Evolutionary conservation across 2,329 filamentous ascomycete species (phyloP), one percentile per base, ranked within the genome.

Genomic region (Diaporthe ilicicola): DNA sequence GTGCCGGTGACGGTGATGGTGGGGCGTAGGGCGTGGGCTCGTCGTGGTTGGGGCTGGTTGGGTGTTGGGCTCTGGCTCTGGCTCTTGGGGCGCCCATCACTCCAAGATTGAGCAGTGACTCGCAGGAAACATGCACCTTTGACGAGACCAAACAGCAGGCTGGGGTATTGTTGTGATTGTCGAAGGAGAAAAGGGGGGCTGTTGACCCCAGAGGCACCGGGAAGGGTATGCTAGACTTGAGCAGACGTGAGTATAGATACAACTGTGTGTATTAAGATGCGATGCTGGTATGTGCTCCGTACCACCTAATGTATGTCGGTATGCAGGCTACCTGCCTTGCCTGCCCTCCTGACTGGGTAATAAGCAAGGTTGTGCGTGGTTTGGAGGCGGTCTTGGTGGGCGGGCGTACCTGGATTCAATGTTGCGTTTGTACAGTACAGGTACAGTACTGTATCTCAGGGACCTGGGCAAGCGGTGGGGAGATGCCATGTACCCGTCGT

Each of bases 21-120:
- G 56, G 56, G 56, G 56, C 8, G 17, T 10, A 19, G 59, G 44
- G 75, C 75, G 73, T 77, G 76, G 76, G 77, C 59, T 64, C 29
- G 59, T 64, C 44, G 42, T 50, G 13, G 59, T 64, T 50, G 39
- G 37, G 39, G 22, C 39, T 42, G 59, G 59, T 19, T 56, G 32
- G 59, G 59, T 27, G 34, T 37, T 50, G 59, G 59, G 37, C 44
- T 64, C 59, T n/a, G 53, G 51, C 66, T 67, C 66, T 56, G 69
- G 69, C 42, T 71, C 67, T 48, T 64, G 64, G 55, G 66, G 69
- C 50, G 51, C 71, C 68, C 68, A 70, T 70, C 68, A 72, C 71
- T 70, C 71, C 71, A 44, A 70, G 64, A 61, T 55, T 69, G 68
- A 72, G 71, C 61, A 66, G 68, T 59, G 69, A 68, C 62, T 70